Conservation (phyloP, 495 filamentous ascomycete species). For the Trichoderma virens region DNA sequence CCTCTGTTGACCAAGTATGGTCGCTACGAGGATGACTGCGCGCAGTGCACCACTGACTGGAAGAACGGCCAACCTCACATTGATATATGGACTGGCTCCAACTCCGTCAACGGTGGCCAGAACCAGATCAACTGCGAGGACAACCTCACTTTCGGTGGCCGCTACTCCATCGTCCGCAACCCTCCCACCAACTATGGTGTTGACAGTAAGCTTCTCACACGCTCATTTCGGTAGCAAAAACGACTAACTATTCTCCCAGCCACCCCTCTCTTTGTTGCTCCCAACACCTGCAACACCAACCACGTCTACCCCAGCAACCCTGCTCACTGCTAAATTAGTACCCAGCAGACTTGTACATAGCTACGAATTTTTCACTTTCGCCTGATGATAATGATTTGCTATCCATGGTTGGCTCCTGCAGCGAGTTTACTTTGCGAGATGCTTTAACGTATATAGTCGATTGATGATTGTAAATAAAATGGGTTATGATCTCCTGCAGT, state of each 20-base stretch:
- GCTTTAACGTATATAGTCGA: background rate
- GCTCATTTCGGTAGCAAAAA: too few species aligned
- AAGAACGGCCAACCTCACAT: conserved; percentile 24
- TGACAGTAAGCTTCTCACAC: conserved; percentile 14
- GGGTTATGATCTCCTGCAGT: background rate
- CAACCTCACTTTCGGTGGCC: conserved; percentile 21
- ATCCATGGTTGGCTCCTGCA: background rate
- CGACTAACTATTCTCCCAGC: conserved; percentile 9
- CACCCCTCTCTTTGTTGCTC: conserved; percentile 16
- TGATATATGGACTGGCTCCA: conserved; percentile 36
- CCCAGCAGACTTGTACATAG: background rate
- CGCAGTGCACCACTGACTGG: conserved; percentile 22
- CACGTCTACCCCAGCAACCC: conserved; percentile 13
- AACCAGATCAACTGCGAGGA: conserved; percentile 26
- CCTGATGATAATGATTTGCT: background rate
- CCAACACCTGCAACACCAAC: conserved; percentile 17
- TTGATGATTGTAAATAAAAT: background rate
- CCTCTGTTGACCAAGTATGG: conserved; percentile 39
- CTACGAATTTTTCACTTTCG: background rate
- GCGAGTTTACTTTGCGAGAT: background rate
- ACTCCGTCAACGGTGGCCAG: conserved; percentile 10
- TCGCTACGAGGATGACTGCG: conserved; percentile 19
- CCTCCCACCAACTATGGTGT: conserved; percentile 16
- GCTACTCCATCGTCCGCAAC: conserved; percentile 15
- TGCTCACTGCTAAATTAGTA: conserved; percentile 1